A percentile compares a stretch with the other conserved stretches of the same genome.
These are phyloP conservation scores for Phycomyces nitens DNA, from an alignment of 192 early-diverging fungal species.

Conservation along the genomic window DNA sequence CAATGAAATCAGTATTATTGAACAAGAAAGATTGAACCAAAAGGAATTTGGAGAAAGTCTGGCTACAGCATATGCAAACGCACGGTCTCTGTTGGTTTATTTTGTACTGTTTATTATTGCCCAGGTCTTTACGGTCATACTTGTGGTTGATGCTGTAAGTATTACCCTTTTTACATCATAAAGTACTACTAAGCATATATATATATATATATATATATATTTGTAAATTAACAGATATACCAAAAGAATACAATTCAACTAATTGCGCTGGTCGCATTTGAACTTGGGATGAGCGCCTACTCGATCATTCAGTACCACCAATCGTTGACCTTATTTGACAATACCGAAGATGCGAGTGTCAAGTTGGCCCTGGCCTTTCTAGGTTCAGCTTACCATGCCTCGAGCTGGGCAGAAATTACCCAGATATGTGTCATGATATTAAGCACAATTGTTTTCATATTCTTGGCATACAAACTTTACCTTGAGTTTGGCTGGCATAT, in stretches of 20 bases:
- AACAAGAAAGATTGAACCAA: slow-evolving; percentile 26
- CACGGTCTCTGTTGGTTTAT: slow-evolving; percentile 70
- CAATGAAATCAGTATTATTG: slow-evolving; percentile 24
- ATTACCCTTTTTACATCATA: not conserved
- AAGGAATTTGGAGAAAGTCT: slow-evolving; percentile 14
- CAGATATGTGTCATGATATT: slow-evolving; percentile 54
- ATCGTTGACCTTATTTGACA: slow-evolving; percentile 35
- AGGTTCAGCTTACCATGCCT: slow-evolving; percentile 23
- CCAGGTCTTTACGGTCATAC: slow-evolving; percentile 76
- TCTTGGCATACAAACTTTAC: slow-evolving; percentile 63
- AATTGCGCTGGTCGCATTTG: slow-evolving; percentile 68
- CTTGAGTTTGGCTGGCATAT: slow-evolving; percentile 83
- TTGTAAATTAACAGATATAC: slow-evolving; percentile 55
- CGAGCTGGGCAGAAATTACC: slow-evolving; percentile 44
- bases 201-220: not conserved
- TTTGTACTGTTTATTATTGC: slow-evolving; percentile 84
- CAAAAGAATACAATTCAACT: slow-evolving; percentile 94
- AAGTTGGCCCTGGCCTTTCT: slow-evolving; percentile 17
- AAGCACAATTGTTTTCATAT: slow-evolving; percentile 43
- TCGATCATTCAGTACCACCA: slow-evolving; percentile 64
- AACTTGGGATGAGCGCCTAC: slow-evolving; percentile 61
- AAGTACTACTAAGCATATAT: not conserved
- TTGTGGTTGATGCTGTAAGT: slow-evolving; percentile 81
- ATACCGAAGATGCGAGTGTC: slow-evolving; percentile 19
- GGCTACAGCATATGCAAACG: slow-evolving; percentile 39